phyloP scores from a whole-genome alignment of 1,284 basidiomycete species.

The Macrocystidia cucumis region DNA sequence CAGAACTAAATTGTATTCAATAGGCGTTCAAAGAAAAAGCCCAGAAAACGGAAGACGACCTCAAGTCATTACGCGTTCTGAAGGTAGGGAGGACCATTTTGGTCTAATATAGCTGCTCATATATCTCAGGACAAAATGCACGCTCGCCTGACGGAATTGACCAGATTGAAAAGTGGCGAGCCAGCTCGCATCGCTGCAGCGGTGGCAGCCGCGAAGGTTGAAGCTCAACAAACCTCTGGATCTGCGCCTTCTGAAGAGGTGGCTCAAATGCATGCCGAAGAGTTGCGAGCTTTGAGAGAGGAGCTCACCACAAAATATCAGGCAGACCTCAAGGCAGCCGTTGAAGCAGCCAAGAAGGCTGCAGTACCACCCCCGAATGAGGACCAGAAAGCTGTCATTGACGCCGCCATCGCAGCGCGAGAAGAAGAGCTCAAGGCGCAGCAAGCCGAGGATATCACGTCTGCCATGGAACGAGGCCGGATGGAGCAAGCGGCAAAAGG shows the following conservation, averaged over 20 bases:
- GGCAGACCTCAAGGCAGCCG: constrained; percentile 43
- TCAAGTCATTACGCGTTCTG: constrained; percentile 30
- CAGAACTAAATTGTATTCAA: background rate
- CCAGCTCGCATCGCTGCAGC: constrained; percentile 24
- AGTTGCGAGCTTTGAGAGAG: constrained; percentile 46
- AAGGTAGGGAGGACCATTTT: constrained; percentile 14
- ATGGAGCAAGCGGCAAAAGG: constrained; percentile 51
- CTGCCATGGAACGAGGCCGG: constrained; percentile 60
- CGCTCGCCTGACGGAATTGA: constrained; percentile 14
- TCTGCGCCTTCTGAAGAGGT: constrained; percentile 28
- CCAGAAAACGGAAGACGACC: constrained; percentile 38
- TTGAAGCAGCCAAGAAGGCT: constrained; percentile 33
- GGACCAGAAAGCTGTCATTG: constrained; percentile 37
- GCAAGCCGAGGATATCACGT: constrained; percentile 47
- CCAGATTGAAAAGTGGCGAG: constrained; percentile 17
- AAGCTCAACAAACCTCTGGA: constrained; percentile 25
- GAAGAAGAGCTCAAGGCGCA: constrained; percentile 36
- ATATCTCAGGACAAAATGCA: constrained; percentile 37
- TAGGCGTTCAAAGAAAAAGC: constrained; percentile 39
- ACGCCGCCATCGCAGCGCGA: constrained; percentile 42
- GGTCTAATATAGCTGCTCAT: constrained; percentile 13
- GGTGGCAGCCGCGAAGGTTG: constrained; percentile 43
- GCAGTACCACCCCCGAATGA: constrained; percentile 17
- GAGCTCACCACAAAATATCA: constrained; percentile 45
- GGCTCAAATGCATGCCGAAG: constrained; percentile 46